Percentiles rank a stretch among this genome's conserved stretches.
Conservation (phyloP, 345 rosid genomes). For the Psidium friedrichsthalianum region DNA sequence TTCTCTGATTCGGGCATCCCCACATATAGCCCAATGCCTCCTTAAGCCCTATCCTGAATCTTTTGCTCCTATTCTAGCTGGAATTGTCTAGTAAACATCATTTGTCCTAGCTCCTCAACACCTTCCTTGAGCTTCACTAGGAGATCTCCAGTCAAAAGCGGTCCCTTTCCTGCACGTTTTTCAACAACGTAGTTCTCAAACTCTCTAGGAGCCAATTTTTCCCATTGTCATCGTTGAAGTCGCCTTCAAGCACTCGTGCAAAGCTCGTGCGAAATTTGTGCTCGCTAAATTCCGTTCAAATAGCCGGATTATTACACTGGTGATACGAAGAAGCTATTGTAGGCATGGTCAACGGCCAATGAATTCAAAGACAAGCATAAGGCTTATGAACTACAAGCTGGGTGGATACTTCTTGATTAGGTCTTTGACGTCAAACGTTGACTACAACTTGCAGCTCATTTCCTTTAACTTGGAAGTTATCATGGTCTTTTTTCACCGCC, state of each 20-base stretch:
- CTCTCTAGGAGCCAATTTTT: constrained; percentile 14
- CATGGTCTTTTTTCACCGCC: too few species aligned
- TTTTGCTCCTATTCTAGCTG: constrained; percentile 24
- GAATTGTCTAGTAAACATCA: constrained; percentile 26
- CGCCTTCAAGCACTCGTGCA: constrained; percentile 19
- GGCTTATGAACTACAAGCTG: too few species aligned
- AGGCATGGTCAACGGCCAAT: too few species aligned
- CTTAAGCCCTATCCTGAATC: constrained; percentile 26
- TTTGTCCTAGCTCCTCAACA: constrained; percentile 19
- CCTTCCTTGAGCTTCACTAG: constrained; percentile 20
- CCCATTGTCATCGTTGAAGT: constrained; percentile 19
- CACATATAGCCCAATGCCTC: constrained; percentile 16
- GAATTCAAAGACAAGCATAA: too few species aligned
- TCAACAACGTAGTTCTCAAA: constrained; percentile 18
- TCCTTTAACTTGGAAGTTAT: too few species aligned
- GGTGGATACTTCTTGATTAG: too few species aligned
- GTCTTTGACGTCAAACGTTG: too few species aligned
- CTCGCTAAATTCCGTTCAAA: background rate
- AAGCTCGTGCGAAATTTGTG: background rate
- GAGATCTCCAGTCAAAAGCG: constrained; percentile 22
- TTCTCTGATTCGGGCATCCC: constrained; percentile 15
- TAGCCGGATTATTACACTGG: too few species aligned
- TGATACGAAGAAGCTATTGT: too few species aligned
- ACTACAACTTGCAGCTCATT: too few species aligned
- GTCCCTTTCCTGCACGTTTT: constrained; percentile 24